Base-by-base conservation (phyloP, 2,329 filamentous ascomycete genomes). In the Lachnellula occidentalis region DNA sequence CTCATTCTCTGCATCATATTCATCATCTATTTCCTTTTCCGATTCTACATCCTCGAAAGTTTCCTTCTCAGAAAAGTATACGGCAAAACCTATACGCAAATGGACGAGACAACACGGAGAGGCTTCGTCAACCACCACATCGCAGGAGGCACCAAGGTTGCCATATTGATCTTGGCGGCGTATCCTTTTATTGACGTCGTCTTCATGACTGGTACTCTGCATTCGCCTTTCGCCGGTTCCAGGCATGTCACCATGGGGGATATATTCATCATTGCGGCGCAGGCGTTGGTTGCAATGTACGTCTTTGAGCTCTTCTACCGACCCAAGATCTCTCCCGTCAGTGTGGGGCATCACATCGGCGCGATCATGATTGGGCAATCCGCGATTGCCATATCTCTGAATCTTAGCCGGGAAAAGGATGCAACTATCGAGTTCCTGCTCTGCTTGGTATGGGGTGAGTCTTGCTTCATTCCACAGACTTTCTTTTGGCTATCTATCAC, bases 91-190 rank as follows among this genome's bases (percentile, higher is more conserved):
- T 76, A 72, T 56, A 67, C 65, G 0, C 47, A 61, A 5, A 67
- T 76, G 53, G 66, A 65, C 48, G 71, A 73, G 14, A 54, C 61
- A 0, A 68, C 71, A 19, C 64, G 69, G 4, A 67, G 72, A 8
- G 72, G 73, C 0, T 76, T 77, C 55, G 65, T 76, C 36, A 76
- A 77, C 48, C 74, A 77, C 53, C 74, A 76, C 46, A 71, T 77
- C 19, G 73, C 74, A 2, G 73, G 71, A 0, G 50, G 56, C 1
- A 73, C 71, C 5, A 77, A 76, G 50, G 55, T 75, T 1, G 2
- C 72, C 17, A 71, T 76, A 39, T 53, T 76, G 8, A 51, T 73
- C 12, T 22, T 71, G 0, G 72, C 70, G 0, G 69, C 68, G 1
- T 75, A 76, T 58, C 74, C 74, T 1, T 74, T 76, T 45, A 61